Percentiles rank a stretch among this genome's conserved stretches.
These are phyloP conservation scores for Hypomyces perniciosus DNA, from an alignment of 2,329 filamentous ascomycete genomes.

Conservation along the genomic window DNA sequence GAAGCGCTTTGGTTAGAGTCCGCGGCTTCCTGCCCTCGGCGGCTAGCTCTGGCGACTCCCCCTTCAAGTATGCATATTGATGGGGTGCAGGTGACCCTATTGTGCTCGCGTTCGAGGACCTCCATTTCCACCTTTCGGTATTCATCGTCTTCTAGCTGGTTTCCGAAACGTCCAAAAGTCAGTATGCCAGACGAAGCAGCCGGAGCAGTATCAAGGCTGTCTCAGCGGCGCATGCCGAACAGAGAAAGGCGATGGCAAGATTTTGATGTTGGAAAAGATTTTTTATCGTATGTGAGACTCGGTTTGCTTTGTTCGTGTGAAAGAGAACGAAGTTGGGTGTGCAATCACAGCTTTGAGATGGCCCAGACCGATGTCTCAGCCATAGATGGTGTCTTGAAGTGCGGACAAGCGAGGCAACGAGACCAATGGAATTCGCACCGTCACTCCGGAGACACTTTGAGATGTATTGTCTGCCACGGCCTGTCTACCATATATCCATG, in stretches of 20 bases:
- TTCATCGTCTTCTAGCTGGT: slow-evolving; percentile 20
- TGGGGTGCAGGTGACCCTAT: slow-evolving; percentile 18
- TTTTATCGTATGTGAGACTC: not conserved
- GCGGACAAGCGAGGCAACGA: not conserved
- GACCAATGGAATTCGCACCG: not conserved
- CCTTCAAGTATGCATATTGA: slow-evolving; percentile 16
- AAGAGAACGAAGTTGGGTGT: too few relatives aligned
- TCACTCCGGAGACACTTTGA: slow-evolving; percentile 6
- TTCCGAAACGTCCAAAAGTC: not conserved
- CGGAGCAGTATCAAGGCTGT: not conserved
- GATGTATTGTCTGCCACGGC: not conserved
- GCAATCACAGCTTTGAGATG: not conserved
- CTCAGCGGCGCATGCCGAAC: slow-evolving; percentile 10
- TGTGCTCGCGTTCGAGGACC: slow-evolving; percentile 25
- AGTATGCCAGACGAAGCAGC: not conserved
- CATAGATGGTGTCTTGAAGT: not conserved
- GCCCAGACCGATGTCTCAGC: slow-evolving; percentile 8
- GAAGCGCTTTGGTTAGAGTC: slow-evolving; percentile 31
- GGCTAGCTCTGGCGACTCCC: slow-evolving; percentile 18
- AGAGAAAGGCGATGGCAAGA: not conserved
- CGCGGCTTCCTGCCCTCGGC: slow-evolving; percentile 30
- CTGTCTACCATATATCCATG: not conserved
- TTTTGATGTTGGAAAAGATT: not conserved
- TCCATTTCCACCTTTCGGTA: slow-evolving; percentile 31
- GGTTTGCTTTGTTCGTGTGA: not conserved